Evolutionary conservation across 768 basidiomycete species (phyloP), one percentile per base, ranked within the genome.

Genomic region (Phaeolepiota aurea): DNA sequence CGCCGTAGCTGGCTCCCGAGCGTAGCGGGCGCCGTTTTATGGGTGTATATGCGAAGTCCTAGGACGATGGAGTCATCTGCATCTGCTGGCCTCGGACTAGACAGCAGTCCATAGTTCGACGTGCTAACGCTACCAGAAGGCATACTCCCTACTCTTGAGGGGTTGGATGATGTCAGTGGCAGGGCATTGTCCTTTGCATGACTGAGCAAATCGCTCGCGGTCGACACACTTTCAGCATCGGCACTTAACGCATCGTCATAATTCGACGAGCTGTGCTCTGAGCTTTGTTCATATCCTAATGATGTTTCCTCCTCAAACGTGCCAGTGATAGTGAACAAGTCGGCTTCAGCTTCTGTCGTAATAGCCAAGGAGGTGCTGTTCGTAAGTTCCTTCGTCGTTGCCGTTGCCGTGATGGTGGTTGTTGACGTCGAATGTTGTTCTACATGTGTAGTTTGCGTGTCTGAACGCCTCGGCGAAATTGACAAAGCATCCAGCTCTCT

Each of bases 1-100:
- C 30, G 9, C 23, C 50, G 46, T 38, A 52, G 25, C 25, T 52
- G 50, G 18, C 50, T 48, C 13, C 36, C 44, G 22, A 52, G 16
- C 0, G 38, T 42, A 5, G 48, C 48, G 2, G 48, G 46, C 4
- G 44, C 41, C 13, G 30, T 30, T 20, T 41, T 42, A 14, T 45
- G 7, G 19, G 40, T 41, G 20, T 41, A 48, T 13, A 54, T 50
- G 5, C 53, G 44, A 18, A 54, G 39, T 14, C 53, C 53, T 5
- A 52, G 39, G 37, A 50, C 44, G 3, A 54, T 10, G 18, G 46
- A 38, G 9, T 46, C 43, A 1, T 46, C 34, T 16, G 46, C 44
- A 5, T 25, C 12, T 10, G 18, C 14, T 5, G 21, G 21, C 5
- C 5, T 11, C 15, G 38, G 25, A 14, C 22, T 37, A 31, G 1